Evolutionary conservation across 257 asterid genomes (phyloP).

Genomic region (Petunia axillaris): DNA sequence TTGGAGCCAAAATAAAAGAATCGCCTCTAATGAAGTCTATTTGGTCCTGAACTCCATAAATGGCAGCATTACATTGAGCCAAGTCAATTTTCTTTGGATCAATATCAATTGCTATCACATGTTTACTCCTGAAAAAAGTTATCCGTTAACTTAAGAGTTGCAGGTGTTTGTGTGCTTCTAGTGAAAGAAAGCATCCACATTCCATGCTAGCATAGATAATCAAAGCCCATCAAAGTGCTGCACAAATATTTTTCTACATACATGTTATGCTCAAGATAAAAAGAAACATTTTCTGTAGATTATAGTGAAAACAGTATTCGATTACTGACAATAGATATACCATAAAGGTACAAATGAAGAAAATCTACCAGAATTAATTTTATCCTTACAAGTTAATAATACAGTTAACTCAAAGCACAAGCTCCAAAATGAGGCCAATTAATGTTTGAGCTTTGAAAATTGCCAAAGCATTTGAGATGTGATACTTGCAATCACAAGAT

Average conservation of each 20-base stretch:
- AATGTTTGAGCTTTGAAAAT: slow-evolving; percentile 1
- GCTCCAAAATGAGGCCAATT: slow-evolving; percentile 13
- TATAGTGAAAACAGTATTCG: neutral
- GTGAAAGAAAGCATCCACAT: neutral
- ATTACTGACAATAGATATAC: neutral
- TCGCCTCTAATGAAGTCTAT: slow-evolving; percentile 89
- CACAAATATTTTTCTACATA: neutral
- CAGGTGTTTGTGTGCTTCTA: neutral
- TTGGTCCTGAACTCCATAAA: slow-evolving; percentile 72
- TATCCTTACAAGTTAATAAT: neutral
- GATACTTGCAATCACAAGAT: slow-evolving; percentile 13
- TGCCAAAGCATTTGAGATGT: neutral
- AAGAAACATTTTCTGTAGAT: too few relatives aligned
- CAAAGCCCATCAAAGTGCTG: neutral
- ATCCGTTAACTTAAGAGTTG: neutral
- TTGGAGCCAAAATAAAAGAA: slow-evolving; percentile 69
- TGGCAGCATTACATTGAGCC: slow-evolving; percentile 82
- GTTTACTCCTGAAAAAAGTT: slow-evolving; percentile 62
- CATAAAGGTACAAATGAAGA: neutral
- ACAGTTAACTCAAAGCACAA: neutral
- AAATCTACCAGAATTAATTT: neutral
- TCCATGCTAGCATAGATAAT: neutral
- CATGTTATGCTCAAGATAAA: neutral
- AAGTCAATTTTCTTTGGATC: slow-evolving; percentile 77
- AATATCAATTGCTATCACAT: slow-evolving; percentile 89